These are phyloP conservation scores for Phytopythium chamaehyphon DNA, from an alignment of 352 stramenopile species.

Conservation along the genomic window DNA sequence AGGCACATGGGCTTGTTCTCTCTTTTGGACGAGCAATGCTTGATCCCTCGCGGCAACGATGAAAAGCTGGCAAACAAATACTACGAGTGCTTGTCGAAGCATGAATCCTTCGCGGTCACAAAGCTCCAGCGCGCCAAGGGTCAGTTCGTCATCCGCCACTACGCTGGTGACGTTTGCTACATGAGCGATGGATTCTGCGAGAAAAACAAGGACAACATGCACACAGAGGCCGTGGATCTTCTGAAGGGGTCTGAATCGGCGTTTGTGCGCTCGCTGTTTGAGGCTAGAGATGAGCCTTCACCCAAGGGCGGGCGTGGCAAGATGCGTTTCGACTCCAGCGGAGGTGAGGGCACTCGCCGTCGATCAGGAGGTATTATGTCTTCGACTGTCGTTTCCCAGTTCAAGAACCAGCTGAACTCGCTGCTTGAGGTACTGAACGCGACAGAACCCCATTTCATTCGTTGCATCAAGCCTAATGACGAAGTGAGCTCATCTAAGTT, in stretches of 20 bases:
- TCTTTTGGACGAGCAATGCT: conserved; percentile 81
- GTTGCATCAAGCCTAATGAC: conserved; percentile 89
- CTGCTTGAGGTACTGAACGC: conserved; percentile 94
- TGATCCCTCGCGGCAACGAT: conserved; percentile 81
- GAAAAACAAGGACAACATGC: conserved; percentile 90
- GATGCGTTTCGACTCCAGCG: conserved; percentile 2
- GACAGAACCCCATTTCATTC: conserved; percentile 92
- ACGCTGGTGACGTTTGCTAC: conserved; percentile 84
- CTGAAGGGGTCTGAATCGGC: conserved; percentile 56
- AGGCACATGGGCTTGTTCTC: conserved; percentile 77
- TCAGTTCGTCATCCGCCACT: conserved; percentile 86
- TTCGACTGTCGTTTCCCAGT: conserved; percentile 87
- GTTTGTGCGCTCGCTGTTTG: conserved; percentile 75
- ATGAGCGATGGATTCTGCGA: conserved; percentile 77
- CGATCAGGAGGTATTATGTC: conserved; percentile 81
- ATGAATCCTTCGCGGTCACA: conserved; percentile 63
- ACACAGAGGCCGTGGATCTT: conserved; percentile 70
- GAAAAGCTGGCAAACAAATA: conserved; percentile 84
- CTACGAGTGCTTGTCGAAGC: conserved; percentile 58
- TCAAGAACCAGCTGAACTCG: conserved; percentile 90
- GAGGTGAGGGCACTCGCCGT: conserved; percentile 21
- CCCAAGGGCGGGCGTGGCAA: conserved; percentile 6
- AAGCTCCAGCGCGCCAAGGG: conserved; percentile 77
- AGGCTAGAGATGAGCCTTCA: conserved; percentile 27
- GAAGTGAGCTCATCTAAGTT: conserved; percentile 52